Evolutionary conservation across 352 stramenopile species (phyloP).

Genomic region (Paralagenidium karlingii): DNA sequence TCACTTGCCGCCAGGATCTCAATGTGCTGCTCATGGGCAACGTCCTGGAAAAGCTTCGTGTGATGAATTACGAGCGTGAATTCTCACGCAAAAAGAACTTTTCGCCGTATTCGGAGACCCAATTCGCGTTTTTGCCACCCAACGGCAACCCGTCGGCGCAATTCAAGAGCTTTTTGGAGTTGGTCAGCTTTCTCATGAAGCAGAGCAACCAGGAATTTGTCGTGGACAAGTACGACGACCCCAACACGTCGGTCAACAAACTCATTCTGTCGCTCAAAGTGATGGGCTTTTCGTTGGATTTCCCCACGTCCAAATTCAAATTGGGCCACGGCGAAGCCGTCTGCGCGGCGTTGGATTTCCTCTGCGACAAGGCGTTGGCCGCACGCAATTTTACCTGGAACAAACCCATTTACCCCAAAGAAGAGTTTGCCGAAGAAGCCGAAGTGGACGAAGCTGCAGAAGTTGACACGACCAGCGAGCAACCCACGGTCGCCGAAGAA

Average conservation of each 20-base stretch:
- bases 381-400: constrained; percentile 53
- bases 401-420: constrained; percentile 55
- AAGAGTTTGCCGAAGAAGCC: constrained; percentile 68
- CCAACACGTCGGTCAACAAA: constrained; percentile 80
- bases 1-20: constrained; percentile 67
- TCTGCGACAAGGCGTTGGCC: constrained; percentile 65
- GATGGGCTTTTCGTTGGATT: constrained; percentile 71
- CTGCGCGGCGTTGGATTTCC: constrained; percentile 62
- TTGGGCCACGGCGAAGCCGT: constrained; percentile 64
- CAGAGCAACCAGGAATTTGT: constrained; percentile 64
- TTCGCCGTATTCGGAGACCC: constrained; percentile 47
- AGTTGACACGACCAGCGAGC: constrained; percentile 17
- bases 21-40: constrained; percentile 73
- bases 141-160: constrained; percentile 67
- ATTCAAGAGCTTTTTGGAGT: constrained; percentile 68
- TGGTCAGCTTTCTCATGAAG: constrained; percentile 64
- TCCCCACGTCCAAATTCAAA: constrained; percentile 64
- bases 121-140: constrained; percentile 43
- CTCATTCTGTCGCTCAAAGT: constrained; percentile 74
- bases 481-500: constrained; percentile 10
- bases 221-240: constrained; percentile 83
- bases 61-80: constrained; percentile 68
- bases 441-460: constrained; percentile 52
- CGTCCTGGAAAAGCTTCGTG: constrained; percentile 71
- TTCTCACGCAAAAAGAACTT: constrained; percentile 66